Evolutionary conservation across 2,329 filamentous ascomycete species (phyloP).

Genomic region (Colletotrichum sp.): DNA sequence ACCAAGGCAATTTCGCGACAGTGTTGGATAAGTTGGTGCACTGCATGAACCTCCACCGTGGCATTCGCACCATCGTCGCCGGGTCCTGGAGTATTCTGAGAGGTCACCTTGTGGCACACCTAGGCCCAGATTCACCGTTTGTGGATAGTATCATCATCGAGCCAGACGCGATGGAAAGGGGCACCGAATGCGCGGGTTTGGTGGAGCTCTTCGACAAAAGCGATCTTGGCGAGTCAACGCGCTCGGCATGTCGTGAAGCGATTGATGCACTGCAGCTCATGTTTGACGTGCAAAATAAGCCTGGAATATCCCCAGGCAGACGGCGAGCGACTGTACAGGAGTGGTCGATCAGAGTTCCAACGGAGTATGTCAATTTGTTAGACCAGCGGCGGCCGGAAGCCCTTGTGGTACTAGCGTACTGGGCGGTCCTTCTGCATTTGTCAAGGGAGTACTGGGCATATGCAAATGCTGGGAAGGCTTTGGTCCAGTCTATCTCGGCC

Average conservation of each 20-base stretch:
- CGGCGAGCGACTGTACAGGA: slow-evolving; percentile 27
- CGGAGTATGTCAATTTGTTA: slow-evolving; percentile 39
- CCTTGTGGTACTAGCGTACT: slow-evolving; percentile 43
- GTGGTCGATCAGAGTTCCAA: slow-evolving; percentile 40
- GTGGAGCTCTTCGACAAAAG: slow-evolving; percentile 21
- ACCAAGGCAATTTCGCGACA: slow-evolving; percentile 26
- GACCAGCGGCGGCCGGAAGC: slow-evolving; percentile 42
- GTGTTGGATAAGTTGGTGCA: slow-evolving; percentile 42
- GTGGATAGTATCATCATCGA: neutral
- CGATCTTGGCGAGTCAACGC: slow-evolving; percentile 18
- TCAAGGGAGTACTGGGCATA: slow-evolving; percentile 38
- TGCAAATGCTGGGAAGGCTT: slow-evolving; percentile 30
- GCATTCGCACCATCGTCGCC: slow-evolving; percentile 42
- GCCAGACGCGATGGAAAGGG: neutral
- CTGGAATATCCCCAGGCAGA: neutral
- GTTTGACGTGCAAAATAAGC: slow-evolving; percentile 27
- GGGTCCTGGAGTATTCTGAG: neutral
- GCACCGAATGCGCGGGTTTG: slow-evolving; percentile 31
- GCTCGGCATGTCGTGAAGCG: slow-evolving; percentile 25
- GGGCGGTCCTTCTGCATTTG: slow-evolving; percentile 45
- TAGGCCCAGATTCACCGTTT: neutral
- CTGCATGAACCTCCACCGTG: slow-evolving; percentile 46
- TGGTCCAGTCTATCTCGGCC: slow-evolving; percentile 28
- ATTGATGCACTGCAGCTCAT: slow-evolving; percentile 33
- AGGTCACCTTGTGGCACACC: neutral